Conservation (phyloP, 164 flowering plant species). For the Cinnamomum chago region DNA sequence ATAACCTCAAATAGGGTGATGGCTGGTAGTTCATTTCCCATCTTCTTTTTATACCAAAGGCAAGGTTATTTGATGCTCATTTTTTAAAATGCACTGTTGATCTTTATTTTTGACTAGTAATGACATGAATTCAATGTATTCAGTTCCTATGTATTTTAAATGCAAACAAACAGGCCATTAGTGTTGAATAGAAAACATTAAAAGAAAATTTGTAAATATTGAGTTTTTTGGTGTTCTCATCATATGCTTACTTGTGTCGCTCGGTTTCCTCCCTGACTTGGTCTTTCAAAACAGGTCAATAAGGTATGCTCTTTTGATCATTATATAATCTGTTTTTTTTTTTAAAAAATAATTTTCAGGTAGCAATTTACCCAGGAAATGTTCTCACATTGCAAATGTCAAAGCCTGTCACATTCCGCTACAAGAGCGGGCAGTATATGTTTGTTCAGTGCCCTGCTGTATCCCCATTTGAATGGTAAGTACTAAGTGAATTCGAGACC, state of each 20-base stretch:
- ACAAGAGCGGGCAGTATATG: slow-evolving; percentile 98
- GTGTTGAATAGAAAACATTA: too few species aligned
- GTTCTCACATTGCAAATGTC: slow-evolving; percentile 91
- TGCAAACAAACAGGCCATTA: too few species aligned
- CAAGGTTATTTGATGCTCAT: too few species aligned
- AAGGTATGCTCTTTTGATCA: background rate
- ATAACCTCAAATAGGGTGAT: too few species aligned
- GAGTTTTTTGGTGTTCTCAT: background rate
- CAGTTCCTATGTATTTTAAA: too few species aligned
- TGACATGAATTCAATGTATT: too few species aligned
- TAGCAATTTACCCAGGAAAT: slow-evolving; percentile 92
- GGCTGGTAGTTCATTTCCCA: too few species aligned
- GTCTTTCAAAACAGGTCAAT: background rate
- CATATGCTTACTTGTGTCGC: background rate
- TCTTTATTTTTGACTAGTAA: too few species aligned
- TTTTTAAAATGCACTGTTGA: too few species aligned
- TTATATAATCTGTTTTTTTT: background rate
- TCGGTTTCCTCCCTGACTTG: background rate
- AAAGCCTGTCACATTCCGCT: slow-evolving; percentile 79
- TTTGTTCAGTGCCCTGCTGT: slow-evolving; percentile 96
- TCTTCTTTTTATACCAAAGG: too few species aligned
- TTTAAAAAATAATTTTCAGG: slow-evolving; percentile 38
- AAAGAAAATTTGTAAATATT: too few species aligned
- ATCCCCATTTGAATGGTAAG: slow-evolving; percentile 97
- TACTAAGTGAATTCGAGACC: background rate